Base-by-base conservation (phyloP, 2,329 filamentous ascomycete genomes). In the Pseudogymnoascus sp. region DNA sequence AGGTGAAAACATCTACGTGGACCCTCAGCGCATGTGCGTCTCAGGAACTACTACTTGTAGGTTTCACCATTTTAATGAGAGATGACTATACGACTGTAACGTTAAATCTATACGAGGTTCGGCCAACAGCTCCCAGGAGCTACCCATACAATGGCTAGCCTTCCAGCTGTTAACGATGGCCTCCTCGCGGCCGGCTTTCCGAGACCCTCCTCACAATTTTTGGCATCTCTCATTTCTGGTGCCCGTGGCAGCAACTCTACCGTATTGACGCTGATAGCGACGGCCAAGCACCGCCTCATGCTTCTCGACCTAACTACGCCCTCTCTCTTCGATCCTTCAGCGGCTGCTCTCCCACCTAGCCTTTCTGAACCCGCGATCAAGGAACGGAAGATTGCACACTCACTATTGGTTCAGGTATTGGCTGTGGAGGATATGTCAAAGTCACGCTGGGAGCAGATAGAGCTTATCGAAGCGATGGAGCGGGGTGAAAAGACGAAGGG, bases 371-470 rank as follows among this genome's bases (percentile, higher is more conserved):
- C 80, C 0, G 73, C 75, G 3, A 71, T 79, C 8, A 77, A 80
- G 63, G 82, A 89, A 61, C 72, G 75, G 3, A 74, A 73, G 0
- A 75, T 97, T 0, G 62, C 75, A 0, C 78, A 78, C 1, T 82
- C 89, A 30, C 77, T 92, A 0, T 77, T 86, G 2, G 86, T 94
- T 1, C 94, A 97, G 72, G 82, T 97, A 0, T 75, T 96, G 1
- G 91, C 95, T 67, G 78, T 97, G 6, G 87, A 95, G 69, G 92
- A 97, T 69, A 80, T 97, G 18, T 81, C 85, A 2, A 79, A 82
- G 58, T 90, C 87, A 66, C 81, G 88, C 58, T 95, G 92, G 90
- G 86, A 90, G 64, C 90, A 96, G 72, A 81, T 96, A 30, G 90
- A 96, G 71, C 84, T 85, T 33, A 82, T 94, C 5, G 89, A 92